Evolutionary conservation across 2,329 filamentous ascomycete species (phyloP).

Genomic region (Pyricularia sp.): DNA sequence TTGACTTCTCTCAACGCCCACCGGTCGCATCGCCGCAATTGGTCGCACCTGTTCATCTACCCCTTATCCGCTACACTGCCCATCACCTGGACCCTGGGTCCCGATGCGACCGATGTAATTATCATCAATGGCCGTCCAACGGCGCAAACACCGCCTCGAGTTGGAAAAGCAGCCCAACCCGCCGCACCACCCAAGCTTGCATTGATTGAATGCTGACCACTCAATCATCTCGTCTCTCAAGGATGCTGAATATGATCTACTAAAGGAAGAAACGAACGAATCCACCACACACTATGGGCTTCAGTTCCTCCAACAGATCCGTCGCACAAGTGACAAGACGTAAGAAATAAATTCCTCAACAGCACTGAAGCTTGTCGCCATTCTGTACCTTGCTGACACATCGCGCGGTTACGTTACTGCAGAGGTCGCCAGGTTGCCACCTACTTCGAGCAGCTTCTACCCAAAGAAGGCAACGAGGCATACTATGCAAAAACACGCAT

Average conservation of each 20-base stretch:
- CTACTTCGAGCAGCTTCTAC: conserved; percentile 65
- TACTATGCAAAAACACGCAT: conserved; percentile 73
- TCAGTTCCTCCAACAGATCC: conserved; percentile 65
- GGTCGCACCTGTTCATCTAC: background rate
- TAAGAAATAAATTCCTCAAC: conserved; percentile 30
- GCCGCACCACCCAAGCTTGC: background rate
- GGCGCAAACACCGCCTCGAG: background rate
- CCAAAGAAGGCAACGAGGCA: conserved; percentile 53
- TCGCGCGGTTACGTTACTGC: background rate
- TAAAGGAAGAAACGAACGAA: conserved; percentile 52
- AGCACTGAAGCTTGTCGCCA: background rate
- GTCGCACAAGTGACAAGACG: conserved; percentile 73
- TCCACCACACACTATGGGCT: conserved; percentile 64
- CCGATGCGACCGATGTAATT: background rate
- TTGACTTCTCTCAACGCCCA: background rate
- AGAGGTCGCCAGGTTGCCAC: conserved; percentile 67
- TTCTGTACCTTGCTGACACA: background rate
- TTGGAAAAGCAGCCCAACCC: background rate
- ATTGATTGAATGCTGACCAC: background rate
- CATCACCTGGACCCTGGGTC: background rate
- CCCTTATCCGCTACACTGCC: background rate
- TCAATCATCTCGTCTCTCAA: background rate
- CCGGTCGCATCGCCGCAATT: background rate
- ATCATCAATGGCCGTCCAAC: background rate
- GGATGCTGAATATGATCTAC: conserved; percentile 35